These are phyloP conservation scores for Thoreauomyces humboldtii DNA, from an alignment of 192 early-diverging fungal species.

Conservation along the genomic window DNA sequence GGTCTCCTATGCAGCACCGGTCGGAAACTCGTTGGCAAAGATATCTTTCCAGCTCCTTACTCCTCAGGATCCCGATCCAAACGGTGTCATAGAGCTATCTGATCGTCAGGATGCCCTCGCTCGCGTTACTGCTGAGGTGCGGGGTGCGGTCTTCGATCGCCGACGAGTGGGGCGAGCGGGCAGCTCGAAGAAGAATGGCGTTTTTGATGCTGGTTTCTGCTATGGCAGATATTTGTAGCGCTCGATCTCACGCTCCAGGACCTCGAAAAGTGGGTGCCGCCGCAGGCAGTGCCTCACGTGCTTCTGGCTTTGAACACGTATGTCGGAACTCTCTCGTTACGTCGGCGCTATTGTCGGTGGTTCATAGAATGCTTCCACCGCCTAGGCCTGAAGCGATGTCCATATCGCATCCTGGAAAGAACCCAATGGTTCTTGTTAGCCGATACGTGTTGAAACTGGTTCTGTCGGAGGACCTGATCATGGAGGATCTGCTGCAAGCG, in stretches of 20 bases:
- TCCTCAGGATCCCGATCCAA: neutral
- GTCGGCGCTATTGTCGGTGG: too few relatives aligned
- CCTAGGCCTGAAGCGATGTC: neutral
- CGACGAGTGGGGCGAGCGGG: neutral
- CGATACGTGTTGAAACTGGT: neutral
- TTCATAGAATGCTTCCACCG: too few relatives aligned
- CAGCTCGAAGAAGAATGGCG: too few relatives aligned
- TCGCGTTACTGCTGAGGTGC: neutral
- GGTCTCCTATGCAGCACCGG: neutral
- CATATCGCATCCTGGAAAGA: neutral
- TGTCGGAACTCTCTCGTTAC: too few relatives aligned
- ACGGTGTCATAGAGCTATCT: neutral
- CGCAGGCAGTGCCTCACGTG: neutral
- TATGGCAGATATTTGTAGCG: neutral
- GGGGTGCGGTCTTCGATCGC: neutral
- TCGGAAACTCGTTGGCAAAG: neutral
- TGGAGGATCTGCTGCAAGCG: neutral
- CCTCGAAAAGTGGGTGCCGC: neutral
- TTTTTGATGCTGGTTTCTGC: neutral
- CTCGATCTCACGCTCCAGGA: constrained; percentile 13
- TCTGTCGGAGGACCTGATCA: neutral
- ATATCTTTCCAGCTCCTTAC: constrained; percentile 2
- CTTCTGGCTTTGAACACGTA: constrained; percentile 2
- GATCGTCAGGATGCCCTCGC: constrained; percentile 2
- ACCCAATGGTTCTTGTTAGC: constrained; percentile 7